These are phyloP conservation scores for Amylostereum chailletii DNA, from an alignment of 1,284 basidiomycete genomes.

Conservation along the genomic window DNA sequence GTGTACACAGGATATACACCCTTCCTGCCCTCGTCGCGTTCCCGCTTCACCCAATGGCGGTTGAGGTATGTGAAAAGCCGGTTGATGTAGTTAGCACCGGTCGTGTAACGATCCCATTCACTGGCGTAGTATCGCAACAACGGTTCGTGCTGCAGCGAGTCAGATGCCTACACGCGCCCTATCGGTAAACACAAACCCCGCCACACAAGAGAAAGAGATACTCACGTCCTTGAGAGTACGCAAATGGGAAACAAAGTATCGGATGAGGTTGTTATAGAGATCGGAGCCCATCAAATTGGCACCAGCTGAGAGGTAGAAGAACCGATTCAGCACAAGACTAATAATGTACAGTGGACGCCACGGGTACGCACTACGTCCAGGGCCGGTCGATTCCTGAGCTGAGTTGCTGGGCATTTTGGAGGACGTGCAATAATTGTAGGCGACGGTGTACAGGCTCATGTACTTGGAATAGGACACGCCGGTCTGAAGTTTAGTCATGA, in stretches of 20 bases:
- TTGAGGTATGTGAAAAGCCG: conserved; percentile 95
- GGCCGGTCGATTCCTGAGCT: conserved; percentile 40
- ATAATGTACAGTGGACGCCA: neutral
- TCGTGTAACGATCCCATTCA: conserved; percentile 96
- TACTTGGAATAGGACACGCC: conserved; percentile 91
- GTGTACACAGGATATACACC: conserved; percentile 95
- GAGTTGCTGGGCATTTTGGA: conserved; percentile 70
- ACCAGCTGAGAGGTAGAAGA: conserved; percentile 46
- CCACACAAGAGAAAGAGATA: conserved; percentile 11
- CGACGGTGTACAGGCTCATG: conserved; percentile 88
- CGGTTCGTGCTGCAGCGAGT: conserved; percentile 77
- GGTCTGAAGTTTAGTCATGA: conserved; percentile 83
- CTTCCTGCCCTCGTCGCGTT: conserved; percentile 96
- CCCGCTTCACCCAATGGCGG: conserved; percentile 98
- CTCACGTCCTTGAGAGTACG: conserved; percentile 57
- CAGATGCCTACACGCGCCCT: conserved; percentile 51
- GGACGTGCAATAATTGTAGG: conserved; percentile 95
- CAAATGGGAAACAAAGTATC: conserved; percentile 80
- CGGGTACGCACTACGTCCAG: conserved; percentile 45
- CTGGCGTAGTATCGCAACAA: conserved; percentile 86
- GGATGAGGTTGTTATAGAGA: conserved; percentile 83
- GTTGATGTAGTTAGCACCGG: conserved; percentile 93
- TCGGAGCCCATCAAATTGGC: conserved; percentile 95
- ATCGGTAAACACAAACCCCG: conserved; percentile 12
- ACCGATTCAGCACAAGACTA: neutral